Base-by-base conservation (phyloP, 75 land plant genomes). In the Gnetum montanum region DNA sequence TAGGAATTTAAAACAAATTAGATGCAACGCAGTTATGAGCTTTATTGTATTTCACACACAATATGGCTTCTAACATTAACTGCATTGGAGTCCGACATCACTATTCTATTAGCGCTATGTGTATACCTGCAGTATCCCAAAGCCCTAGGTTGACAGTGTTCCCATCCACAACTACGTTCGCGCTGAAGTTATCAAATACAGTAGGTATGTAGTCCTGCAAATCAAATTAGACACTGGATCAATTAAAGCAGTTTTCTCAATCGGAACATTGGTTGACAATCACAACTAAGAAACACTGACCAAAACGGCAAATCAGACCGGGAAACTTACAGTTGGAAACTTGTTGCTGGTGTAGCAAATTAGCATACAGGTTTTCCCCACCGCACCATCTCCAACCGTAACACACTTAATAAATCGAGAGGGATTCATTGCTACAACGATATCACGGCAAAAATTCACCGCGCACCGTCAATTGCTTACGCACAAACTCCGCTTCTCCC, bases 91-190 rank as follows among this genome's bases (percentile, higher is more conserved):
- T 20, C 10, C 12, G 25, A 2, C 4, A 19, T 46, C 7, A 46
- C 22, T 22, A 10, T 12, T 22, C 4, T 8, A 3, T 12, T 22
- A 8, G 24, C n/a, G 24, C n/a, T n/a, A n/a, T n/a, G n/a, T n/a
- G n/a, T n/a, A n/a, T 50, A 78, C 78, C 78, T 59, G 81, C 81
- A 22, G 81, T 78, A 49, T 78, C 81, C 81, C 81, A 78, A 0
- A 78, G 48, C 10, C 73, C 77, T 40, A 74, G 26, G 46, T 70
- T 74, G 43, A 74, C 74, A 29, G 57, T 70, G 73, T 29, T 64
- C 8, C 77, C 77, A 65, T 74, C 77, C 35, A 70, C 68, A 37
- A 59, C 61, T 5, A 74, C 74, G 48, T 74, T 74, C 1, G 77
- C 77, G 64, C 73, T 74, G 68, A 74, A 74, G 59, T 69, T 78